Percentiles rank a stretch among this genome's conserved stretches.
phyloP scores from a whole-genome alignment of 805 yeast genomes.

The Candida odintsovae region DNA sequence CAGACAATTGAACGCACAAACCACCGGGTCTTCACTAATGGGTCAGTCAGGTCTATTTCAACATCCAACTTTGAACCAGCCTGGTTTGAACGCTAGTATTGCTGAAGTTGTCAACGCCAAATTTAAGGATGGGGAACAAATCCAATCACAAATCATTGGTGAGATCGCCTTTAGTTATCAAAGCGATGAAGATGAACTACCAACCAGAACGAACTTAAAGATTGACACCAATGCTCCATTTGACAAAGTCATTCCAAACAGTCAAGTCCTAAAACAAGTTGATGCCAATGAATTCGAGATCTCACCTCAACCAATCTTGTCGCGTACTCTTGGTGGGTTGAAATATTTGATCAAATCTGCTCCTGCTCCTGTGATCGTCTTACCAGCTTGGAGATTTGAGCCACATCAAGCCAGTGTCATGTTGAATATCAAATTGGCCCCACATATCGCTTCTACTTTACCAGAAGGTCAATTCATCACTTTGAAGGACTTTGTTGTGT shows the following conservation, averaged over 20 bases:
- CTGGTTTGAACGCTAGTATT: conserved; percentile 76
- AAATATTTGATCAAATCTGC: conserved; percentile 58
- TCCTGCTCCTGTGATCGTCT: conserved; percentile 60
- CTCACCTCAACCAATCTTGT: conserved; percentile 44
- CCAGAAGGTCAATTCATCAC: conserved; percentile 31
- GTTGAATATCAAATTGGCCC: conserved; percentile 57
- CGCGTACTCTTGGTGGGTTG: conserved; percentile 73
- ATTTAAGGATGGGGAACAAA: conserved; percentile 60
- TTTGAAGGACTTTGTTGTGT: conserved; percentile 33
- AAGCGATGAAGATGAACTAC: conserved; percentile 27
- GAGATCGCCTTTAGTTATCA: conserved; percentile 80
- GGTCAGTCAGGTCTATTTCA: conserved; percentile 33
- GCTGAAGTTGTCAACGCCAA: conserved; percentile 82
- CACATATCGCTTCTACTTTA: conserved; percentile 33
- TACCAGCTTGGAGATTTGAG: conserved; percentile 90
- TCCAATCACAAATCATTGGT: conserved; percentile 64
- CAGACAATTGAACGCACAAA: conserved; percentile 34
- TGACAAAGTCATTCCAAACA: conserved; percentile 46
- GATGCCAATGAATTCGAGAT: conserved; percentile 38
- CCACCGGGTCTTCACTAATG: conserved; percentile 35
- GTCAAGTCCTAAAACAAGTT: conserved; percentile 45
- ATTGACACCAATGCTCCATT: conserved; percentile 36
- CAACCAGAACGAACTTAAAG: conserved; percentile 37
- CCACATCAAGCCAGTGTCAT: conserved; percentile 80
- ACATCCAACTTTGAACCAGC: conserved; percentile 43